Base-by-base conservation (phyloP, 2,329 filamentous ascomycete species). In the Beauveria brongniartii region DNA sequence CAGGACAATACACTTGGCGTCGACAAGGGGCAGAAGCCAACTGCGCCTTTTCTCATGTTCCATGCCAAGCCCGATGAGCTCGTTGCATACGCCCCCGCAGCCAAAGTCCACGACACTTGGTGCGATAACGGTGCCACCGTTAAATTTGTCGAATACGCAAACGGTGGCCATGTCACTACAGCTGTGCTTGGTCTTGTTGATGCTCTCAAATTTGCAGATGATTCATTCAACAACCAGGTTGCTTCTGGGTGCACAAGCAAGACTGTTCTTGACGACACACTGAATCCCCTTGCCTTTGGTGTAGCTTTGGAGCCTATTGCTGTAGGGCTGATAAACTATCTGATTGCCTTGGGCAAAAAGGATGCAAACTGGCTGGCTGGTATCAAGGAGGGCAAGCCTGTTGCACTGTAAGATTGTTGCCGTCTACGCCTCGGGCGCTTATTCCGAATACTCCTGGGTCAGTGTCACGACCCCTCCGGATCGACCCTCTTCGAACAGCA, bases 51-150 rank as follows among this genome's bases (percentile, higher is more conserved):
- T 24, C 44, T 63, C 12, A 22, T 55, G 34, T 63, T 56, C 46
- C 61, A 63, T 30, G 61, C 56, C 8, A 47, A 30, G 7, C 16
- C 18, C 14, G 56, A 63, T 22, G 61, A 63, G 51, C 54, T 63
- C 22, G 52, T 63, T 16, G 52, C 57, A 12, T 63, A 61, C 34
- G 28, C 3, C 7, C 47, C 41, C 8, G 57, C 46, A 3, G 26
- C 8, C 22, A 56, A 44, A 12, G 20, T 47, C 16, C 34, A 22
- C 9, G 28, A 55, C 40, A 16, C 28, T 3, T 63, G 61, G 61
- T 61, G 61, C 20, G 56, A n/a, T 12, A 14, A 44, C 10, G 57
- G 61, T 16, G 61, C 57, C 14, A 52, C 41, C 1, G 37, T 63
- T 14, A 37, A 48, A 18, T 63, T 60, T 47, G 48, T 46, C 22